These are phyloP conservation scores for Thamnidium elegans DNA, from an alignment of 192 early-diverging fungal species.

Conservation along the genomic window DNA sequence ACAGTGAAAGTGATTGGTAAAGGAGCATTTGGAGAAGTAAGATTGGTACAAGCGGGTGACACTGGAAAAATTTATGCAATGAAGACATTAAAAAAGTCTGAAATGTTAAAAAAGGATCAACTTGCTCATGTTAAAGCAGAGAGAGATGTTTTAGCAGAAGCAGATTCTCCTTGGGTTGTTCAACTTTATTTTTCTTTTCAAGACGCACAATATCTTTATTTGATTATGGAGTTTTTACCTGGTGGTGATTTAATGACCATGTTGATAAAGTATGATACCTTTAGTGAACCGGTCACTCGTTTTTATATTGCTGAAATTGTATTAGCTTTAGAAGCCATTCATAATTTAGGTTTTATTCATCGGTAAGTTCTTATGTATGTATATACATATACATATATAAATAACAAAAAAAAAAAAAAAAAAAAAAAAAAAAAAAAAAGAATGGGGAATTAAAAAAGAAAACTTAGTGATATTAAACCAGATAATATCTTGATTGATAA, in stretches of 20 bases:
- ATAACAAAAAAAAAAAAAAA: too few relatives aligned
- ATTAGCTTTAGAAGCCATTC: constrained; percentile 89
- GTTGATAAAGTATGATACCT: constrained; percentile 97
- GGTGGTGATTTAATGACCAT: constrained; percentile 99
- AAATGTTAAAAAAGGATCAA: constrained; percentile 99
- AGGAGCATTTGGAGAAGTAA: constrained; percentile 97
- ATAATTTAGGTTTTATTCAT: constrained; percentile 93
- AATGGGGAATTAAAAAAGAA: too few relatives aligned
- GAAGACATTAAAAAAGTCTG: constrained; percentile 94
- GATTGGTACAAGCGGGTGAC: constrained; percentile 93
- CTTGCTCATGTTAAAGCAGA: constrained; percentile 97
- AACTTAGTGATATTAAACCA: constrained; percentile 73
- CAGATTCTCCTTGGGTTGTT: constrained; percentile 96
- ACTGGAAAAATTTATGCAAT: constrained; percentile 98
- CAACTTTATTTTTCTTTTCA: constrained; percentile 99
- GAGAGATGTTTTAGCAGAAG: constrained; percentile 96
- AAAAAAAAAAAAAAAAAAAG: too few relatives aligned
- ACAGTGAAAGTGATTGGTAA: constrained; percentile 99
- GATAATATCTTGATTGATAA: constrained; percentile 94
- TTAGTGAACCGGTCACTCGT: constrained; percentile 94
- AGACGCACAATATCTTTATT: constrained; percentile 87
- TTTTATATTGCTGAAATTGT: constrained; percentile 99
- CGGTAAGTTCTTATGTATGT: constrained; percentile 43
- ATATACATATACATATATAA: background rate
- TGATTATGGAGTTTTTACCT: constrained; percentile 99